A percentile compares a stretch with the other conserved stretches of the same genome.
Conservation (phyloP, 2,329 filamentous ascomycete genomes). For the Coleophoma cylindrospora region DNA sequence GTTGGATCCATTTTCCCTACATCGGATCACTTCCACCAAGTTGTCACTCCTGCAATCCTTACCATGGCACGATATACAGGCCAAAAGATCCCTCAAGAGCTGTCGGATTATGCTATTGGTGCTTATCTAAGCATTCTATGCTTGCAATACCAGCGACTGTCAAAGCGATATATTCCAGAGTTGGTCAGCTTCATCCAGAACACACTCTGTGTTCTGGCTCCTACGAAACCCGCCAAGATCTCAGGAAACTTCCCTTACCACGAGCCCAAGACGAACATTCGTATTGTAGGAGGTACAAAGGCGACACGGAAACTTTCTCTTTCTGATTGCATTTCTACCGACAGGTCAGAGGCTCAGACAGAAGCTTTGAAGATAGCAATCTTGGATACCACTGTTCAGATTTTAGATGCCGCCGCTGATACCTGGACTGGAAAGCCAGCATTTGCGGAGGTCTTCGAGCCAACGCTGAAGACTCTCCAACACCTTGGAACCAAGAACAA, state of each 20-base stretch:
- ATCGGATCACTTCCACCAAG: slow-evolving; percentile 94
- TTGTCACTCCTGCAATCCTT: slow-evolving; percentile 85
- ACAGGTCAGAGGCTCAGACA: slow-evolving; percentile 18
- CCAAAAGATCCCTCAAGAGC: slow-evolving; percentile 61
- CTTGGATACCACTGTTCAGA: slow-evolving; percentile 54
- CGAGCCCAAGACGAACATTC: slow-evolving; percentile 43
- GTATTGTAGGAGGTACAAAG: slow-evolving; percentile 40
- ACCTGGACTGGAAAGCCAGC: slow-evolving; percentile 70
- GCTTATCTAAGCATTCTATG: slow-evolving; percentile 74
- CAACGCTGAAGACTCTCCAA: slow-evolving; percentile 51
- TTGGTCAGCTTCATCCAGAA: slow-evolving; percentile 77
- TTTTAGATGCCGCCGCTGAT: slow-evolving; percentile 65
- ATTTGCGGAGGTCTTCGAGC: slow-evolving; percentile 75
- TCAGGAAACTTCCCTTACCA: slow-evolving; percentile 58
- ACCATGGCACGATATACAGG: slow-evolving; percentile 80
- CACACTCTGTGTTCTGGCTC: slow-evolving; percentile 64
- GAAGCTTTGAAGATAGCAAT: slow-evolving; percentile 49
- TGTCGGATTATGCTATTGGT: slow-evolving; percentile 67
- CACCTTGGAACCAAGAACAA: slow-evolving; percentile 53
- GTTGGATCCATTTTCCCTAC: slow-evolving; percentile 85
- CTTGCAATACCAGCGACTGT: slow-evolving; percentile 75
- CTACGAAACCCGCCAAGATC: slow-evolving; percentile 39
- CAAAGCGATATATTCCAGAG: slow-evolving; percentile 88
- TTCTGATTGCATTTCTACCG: slow-evolving; percentile 43
- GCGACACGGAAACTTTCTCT: slow-evolving; percentile 51